These are phyloP conservation scores for Didymella pinodella DNA, from an alignment of 2,329 filamentous ascomycete genomes.

Conservation along the genomic window DNA sequence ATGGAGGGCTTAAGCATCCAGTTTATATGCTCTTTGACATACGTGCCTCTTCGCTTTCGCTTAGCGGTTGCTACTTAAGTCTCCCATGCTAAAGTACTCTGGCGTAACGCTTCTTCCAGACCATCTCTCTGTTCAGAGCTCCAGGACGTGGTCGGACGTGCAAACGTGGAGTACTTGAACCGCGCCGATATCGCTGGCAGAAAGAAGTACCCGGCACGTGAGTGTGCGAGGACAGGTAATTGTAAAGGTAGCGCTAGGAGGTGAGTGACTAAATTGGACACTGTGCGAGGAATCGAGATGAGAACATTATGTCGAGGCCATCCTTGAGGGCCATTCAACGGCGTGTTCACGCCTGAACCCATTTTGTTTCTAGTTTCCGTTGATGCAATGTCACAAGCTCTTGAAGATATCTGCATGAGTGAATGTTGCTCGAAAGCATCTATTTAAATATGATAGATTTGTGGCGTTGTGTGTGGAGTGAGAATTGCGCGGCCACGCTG, in stretches of 20 bases:
- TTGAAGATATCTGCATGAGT: neutral
- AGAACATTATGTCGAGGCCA: slow-evolving; percentile 25
- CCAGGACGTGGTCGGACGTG: slow-evolving; percentile 17
- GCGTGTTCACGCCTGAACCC: neutral
- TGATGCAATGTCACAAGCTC: neutral
- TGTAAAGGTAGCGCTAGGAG: slow-evolving; percentile 34
- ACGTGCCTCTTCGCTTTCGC: slow-evolving; percentile 8
- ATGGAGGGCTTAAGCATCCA: slow-evolving; percentile 25
- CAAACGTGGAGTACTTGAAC: slow-evolving; percentile 11
- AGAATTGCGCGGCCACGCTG: neutral
- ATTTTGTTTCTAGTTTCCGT: neutral
- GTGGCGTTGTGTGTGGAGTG: neutral
- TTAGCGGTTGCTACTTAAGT: slow-evolving; percentile 1
- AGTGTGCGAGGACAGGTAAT: slow-evolving; percentile 19
- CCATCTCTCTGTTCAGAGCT: slow-evolving; percentile 3
- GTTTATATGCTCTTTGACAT: slow-evolving; percentile 33
- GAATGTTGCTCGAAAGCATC: neutral
- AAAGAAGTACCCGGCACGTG: slow-evolving; percentile 36
- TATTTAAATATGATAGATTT: neutral
- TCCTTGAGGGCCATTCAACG: neutral
- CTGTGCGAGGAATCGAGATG: slow-evolving; percentile 36
- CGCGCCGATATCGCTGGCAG: slow-evolving; percentile 19
- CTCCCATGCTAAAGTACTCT: slow-evolving; percentile 12
- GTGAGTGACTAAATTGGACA: slow-evolving; percentile 33
- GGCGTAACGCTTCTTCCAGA: slow-evolving; percentile 12